Conservation (phyloP, 495 filamentous ascomycete species). For the Chaetomidium leptoderma region DNA sequence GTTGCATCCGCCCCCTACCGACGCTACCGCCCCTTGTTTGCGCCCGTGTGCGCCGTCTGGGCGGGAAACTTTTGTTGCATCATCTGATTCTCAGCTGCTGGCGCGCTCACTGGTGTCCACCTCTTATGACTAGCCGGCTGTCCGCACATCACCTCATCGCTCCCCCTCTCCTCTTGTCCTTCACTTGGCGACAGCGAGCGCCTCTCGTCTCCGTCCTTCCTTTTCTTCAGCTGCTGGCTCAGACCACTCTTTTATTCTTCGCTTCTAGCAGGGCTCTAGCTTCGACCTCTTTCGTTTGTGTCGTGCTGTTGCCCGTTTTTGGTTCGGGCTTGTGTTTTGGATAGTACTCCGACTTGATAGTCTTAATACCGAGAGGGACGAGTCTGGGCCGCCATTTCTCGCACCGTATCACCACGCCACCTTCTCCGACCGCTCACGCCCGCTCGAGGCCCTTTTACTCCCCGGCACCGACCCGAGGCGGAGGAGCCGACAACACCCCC, state of each 20-base stretch:
- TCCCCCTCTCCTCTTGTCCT: slow-evolving; percentile 22
- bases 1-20: slow-evolving; percentile 13
- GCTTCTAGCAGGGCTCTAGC: slow-evolving; percentile 23
- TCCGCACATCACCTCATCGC: slow-evolving; percentile 30
- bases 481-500: slow-evolving; percentile 24
- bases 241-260: slow-evolving; percentile 50
- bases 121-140: slow-evolving; percentile 46
- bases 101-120: slow-evolving; percentile 18
- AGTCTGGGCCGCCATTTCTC: slow-evolving; percentile 1
- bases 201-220: slow-evolving; percentile 41
- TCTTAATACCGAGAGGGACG: slow-evolving; percentile 15
- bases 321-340: slow-evolving; percentile 2
- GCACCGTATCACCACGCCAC: slow-evolving; percentile 9
- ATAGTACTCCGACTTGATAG: slow-evolving; percentile 16
- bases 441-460: background rate
- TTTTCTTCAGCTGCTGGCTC: slow-evolving; percentile 55
- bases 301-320: background rate
- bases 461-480: slow-evolving; percentile 12
- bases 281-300: slow-evolving; percentile 14
- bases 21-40: slow-evolving; percentile 9
- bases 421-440: background rate
- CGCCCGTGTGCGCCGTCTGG: slow-evolving; percentile 9
- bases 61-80: slow-evolving; percentile 15
- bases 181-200: slow-evolving; percentile 33
- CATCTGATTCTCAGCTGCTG: slow-evolving; percentile 18